These are phyloP conservation scores for Ganoderma sinense DNA, from an alignment of 1,284 basidiomycete genomes.

Conservation along the genomic window DNA sequence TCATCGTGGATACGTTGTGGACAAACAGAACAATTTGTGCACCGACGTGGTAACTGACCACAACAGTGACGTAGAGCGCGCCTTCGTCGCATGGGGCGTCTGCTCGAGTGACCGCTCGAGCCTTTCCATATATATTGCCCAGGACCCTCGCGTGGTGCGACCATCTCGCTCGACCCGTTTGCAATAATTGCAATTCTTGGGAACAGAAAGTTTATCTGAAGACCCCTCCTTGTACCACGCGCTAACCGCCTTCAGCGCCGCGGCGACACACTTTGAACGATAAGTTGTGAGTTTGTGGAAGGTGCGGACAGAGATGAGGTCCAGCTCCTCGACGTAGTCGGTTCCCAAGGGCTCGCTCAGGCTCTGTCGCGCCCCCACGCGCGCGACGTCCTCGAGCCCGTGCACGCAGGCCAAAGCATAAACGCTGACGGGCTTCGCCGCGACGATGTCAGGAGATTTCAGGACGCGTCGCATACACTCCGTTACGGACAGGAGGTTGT, in stretches of 20 bases:
- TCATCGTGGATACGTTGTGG: not conserved
- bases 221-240: not conserved
- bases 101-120: not conserved
- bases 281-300: conserved; percentile 16
- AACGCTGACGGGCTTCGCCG: conserved; percentile 5
- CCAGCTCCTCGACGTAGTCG: conserved; percentile 8
- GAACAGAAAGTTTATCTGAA: too few species aligned
- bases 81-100: not conserved
- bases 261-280: not conserved
- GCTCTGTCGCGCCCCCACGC: conserved; percentile 11
- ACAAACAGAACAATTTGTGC: not conserved
- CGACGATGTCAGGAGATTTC: conserved; percentile 13
- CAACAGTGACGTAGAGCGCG: not conserved
- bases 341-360: not conserved
- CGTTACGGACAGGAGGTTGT: conserved; percentile 38
- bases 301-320: not conserved
- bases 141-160: not conserved
- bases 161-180: not conserved
- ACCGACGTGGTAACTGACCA: not conserved
- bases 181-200: too few species aligned
- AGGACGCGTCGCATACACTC: conserved; percentile 23
- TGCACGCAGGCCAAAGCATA: conserved; percentile 13
- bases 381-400: conserved; percentile 15
- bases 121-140: not conserved
- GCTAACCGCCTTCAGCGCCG: not conserved